Conservation (phyloP, 2,329 filamentous ascomycete species). For the Tolypocladium pustulatum region DNA sequence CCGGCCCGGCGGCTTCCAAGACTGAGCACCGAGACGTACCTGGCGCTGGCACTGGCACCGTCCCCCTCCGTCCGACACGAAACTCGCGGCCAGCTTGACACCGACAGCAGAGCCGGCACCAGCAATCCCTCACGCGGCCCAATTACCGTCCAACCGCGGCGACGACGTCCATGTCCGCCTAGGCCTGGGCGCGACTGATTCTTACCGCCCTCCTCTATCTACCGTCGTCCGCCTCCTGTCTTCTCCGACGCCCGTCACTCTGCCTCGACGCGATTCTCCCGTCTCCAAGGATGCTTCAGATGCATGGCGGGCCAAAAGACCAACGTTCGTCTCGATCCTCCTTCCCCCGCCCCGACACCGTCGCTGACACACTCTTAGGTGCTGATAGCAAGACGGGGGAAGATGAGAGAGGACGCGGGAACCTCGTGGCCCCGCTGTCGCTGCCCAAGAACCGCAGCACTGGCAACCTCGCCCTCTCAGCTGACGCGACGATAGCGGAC, state of each 20-base stretch:
- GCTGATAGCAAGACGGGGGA: constrained; percentile 21
- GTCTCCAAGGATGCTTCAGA: constrained; percentile 31
- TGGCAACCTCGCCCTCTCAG: constrained; percentile 43
- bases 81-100: background rate
- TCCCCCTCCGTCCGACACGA: background rate
- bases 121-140: background rate
- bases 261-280: constrained; percentile 8
- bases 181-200: constrained; percentile 1
- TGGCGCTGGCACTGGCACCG: background rate
- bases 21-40: background rate
- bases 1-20: background rate
- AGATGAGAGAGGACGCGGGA: constrained; percentile 30
- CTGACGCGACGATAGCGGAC: constrained; percentile 40
- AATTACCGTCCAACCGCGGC: background rate
- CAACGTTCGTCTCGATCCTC: constrained; percentile 21
- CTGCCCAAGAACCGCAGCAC: constrained; percentile 57
- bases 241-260: background rate
- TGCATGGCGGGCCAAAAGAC: constrained; percentile 30
- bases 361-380: constrained; percentile 17
- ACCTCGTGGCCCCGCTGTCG: constrained; percentile 35
- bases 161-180: constrained; percentile 4
- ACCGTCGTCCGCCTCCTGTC: constrained; percentile 9
- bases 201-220: background rate
- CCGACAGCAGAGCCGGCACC: no score
- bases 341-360: background rate